Conservation (phyloP, 108 stramenopile species). For the Nitzschia sp. region DNA sequence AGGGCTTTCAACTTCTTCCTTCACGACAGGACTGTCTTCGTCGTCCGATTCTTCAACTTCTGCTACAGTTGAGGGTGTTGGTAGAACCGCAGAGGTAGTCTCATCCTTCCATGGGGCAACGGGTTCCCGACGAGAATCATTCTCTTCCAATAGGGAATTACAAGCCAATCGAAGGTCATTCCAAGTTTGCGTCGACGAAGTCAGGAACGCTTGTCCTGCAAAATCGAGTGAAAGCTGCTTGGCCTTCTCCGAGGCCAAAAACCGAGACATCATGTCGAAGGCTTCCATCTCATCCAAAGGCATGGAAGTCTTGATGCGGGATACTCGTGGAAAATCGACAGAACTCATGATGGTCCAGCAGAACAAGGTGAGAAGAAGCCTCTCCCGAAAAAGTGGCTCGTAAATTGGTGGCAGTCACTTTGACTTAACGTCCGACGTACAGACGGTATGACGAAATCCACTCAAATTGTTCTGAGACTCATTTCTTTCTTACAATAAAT, state of each 20-base stretch:
- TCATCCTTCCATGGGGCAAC: conserved; percentile 24
- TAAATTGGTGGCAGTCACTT: too few species aligned
- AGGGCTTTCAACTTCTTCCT: background rate
- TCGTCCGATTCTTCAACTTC: background rate
- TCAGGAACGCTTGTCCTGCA: conserved; percentile 15
- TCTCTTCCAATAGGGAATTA: conserved; percentile 22
- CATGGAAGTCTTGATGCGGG: conserved; percentile 4
- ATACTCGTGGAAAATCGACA: conserved; percentile 16
- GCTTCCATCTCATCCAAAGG: conserved; percentile 18
- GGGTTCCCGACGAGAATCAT: conserved; percentile 25
- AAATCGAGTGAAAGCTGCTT: conserved; percentile 19
- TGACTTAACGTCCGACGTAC: too few species aligned
- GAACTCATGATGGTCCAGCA: background rate
- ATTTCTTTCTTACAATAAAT: too few species aligned
- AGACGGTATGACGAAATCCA: too few species aligned
- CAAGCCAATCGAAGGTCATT: conserved; percentile 27
- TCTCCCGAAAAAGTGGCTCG: too few species aligned
- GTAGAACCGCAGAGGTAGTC: background rate
- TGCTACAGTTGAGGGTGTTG: background rate
- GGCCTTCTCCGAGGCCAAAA: conserved; percentile 28
- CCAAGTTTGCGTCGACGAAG: conserved; percentile 28
- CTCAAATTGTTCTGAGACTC: too few species aligned
- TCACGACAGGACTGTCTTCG: background rate
- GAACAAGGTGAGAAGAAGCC: too few species aligned
- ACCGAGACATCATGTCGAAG: conserved; percentile 34